These are phyloP conservation scores for Primulina tabacum DNA, from an alignment of 257 asterid species.

Conservation along the genomic window DNA sequence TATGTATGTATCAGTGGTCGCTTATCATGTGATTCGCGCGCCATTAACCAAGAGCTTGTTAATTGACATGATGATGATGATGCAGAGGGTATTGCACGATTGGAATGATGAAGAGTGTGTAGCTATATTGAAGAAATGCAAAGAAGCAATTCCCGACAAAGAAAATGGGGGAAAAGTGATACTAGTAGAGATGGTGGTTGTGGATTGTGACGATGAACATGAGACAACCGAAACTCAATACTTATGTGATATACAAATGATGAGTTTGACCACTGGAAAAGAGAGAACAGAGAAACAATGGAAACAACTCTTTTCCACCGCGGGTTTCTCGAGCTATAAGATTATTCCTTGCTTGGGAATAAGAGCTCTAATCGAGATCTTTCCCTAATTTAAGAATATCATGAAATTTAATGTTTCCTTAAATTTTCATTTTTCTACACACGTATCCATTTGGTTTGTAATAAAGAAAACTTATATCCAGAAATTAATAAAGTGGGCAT, in stretches of 20 bases:
- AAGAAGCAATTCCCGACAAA: slow-evolving; percentile 17
- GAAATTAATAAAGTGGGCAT: too few species aligned
- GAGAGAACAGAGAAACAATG: slow-evolving; percentile 25
- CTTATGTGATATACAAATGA: slow-evolving; percentile 22
- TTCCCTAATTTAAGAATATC: slow-evolving; percentile 5
- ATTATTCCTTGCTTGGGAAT: slow-evolving; percentile 12
- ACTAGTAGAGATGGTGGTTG: not conserved
- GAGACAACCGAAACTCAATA: slow-evolving; percentile 12
- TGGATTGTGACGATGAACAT: not conserved
- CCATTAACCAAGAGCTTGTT: too few species aligned
- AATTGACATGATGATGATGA: not conserved
- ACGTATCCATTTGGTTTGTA: too few species aligned
- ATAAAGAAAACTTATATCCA: too few species aligned
- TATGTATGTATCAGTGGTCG: too few species aligned
- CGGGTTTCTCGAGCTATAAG: slow-evolving; percentile 21
- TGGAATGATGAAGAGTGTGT: slow-evolving; percentile 20
- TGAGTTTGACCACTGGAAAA: not conserved
- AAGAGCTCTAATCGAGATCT: slow-evolving; percentile 22
- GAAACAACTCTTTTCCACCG: slow-evolving; percentile 20
- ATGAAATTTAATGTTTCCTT: too few species aligned
- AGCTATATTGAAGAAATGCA: slow-evolving; percentile 18
- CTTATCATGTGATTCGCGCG: too few species aligned
- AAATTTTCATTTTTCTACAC: too few species aligned
- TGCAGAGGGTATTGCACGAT: slow-evolving; percentile 21
- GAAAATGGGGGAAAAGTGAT: slow-evolving; percentile 23